Percentiles rank a stretch among this genome's conserved stretches.
These are phyloP conservation scores for Xylaria sp. DNA, from an alignment of 495 filamentous ascomycete species.

Conservation along the genomic window DNA sequence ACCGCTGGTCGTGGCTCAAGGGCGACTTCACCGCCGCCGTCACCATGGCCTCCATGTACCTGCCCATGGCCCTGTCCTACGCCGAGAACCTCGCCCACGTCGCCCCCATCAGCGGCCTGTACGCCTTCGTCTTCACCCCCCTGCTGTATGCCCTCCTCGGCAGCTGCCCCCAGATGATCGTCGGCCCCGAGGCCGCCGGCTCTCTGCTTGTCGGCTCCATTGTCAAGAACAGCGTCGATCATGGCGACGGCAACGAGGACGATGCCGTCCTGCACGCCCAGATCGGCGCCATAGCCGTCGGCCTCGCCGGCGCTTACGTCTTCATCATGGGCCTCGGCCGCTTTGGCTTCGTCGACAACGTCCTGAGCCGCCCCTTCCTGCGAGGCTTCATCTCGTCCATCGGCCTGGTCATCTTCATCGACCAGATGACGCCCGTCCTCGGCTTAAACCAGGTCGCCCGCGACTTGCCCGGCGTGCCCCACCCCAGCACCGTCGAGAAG, in stretches of 20 bases:
- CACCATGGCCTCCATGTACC: constrained; percentile 95
- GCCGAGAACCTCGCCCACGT: constrained; percentile 95
- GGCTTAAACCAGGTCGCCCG: constrained; percentile 72
- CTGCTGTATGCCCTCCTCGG: constrained; percentile 88
- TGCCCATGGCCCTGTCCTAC: constrained; percentile 94
- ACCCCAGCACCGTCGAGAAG: constrained; percentile 87
- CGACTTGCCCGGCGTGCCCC: constrained; percentile 63
- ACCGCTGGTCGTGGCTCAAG: constrained; percentile 77
- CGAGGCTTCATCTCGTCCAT: constrained; percentile 96
- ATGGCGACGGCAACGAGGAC: constrained; percentile 71
- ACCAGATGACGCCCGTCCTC: constrained; percentile 90
- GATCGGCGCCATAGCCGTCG: constrained; percentile 88
- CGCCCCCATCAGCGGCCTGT: constrained; percentile 93
- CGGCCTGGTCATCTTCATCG: constrained; percentile 92
- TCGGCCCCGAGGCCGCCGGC: constrained; percentile 94
- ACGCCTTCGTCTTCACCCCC: constrained; percentile 91
- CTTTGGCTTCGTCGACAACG: constrained; percentile 94
- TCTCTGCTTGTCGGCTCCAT: constrained; percentile 88
- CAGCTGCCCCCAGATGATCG: constrained; percentile 89
- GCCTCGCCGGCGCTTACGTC: constrained; percentile 85
- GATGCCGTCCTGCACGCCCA: constrained; percentile 74
- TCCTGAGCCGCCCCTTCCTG: constrained; percentile 89
- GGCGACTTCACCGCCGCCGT: constrained; percentile 88
- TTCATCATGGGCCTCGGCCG: constrained; percentile 81
- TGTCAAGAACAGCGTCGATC: constrained; percentile 76